phyloP scores from a whole-genome alignment of 2,329 filamentous ascomycete genomes.

The Sporothrix euskadiensis region DNA sequence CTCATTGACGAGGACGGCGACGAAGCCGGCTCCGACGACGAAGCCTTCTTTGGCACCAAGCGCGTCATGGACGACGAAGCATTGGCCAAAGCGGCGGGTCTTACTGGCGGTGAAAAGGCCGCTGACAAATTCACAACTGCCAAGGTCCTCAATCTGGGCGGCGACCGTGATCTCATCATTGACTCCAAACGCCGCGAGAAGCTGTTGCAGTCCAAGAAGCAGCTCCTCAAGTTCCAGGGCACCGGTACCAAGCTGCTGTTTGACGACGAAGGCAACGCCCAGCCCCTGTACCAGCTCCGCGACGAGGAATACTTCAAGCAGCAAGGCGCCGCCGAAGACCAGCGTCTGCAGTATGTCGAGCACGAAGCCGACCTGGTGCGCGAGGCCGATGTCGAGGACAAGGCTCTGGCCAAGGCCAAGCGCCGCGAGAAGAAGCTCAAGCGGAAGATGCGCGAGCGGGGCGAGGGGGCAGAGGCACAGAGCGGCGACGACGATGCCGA shows the following conservation, averaged over 20 bases:
- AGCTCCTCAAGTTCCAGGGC: slow-evolving; percentile 86
- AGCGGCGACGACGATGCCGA: slow-evolving; percentile 37
- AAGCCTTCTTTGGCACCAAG: slow-evolving; percentile 87
- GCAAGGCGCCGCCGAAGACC: slow-evolving; percentile 72
- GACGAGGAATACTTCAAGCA: slow-evolving; percentile 77
- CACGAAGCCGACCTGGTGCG: slow-evolving; percentile 70
- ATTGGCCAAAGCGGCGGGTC: slow-evolving; percentile 54
- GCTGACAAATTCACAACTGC: slow-evolving; percentile 44
- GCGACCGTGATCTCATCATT: slow-evolving; percentile 70
- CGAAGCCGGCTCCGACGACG: slow-evolving; percentile 35
- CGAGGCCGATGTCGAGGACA: slow-evolving; percentile 78
- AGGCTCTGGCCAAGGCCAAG: slow-evolving; percentile 76
- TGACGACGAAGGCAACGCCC: slow-evolving; percentile 85
- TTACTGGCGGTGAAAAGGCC: slow-evolving; percentile 38
- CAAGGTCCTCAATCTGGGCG: slow-evolving; percentile 66
- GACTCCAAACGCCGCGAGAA: slow-evolving; percentile 96
- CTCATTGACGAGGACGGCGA: slow-evolving; percentile 62
- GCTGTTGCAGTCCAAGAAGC: slow-evolving; percentile 92
- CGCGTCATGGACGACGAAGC: slow-evolving; percentile 75
- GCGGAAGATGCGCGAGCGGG: slow-evolving; percentile 64
- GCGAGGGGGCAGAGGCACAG: slow-evolving; percentile 34
- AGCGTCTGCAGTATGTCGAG: slow-evolving; percentile 75
- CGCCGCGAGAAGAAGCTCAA: slow-evolving; percentile 73
- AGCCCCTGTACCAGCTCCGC: slow-evolving; percentile 84
- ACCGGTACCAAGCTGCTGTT: slow-evolving; percentile 83